phyloP scores from a whole-genome alignment of 805 yeast genomes.

The Yarrowia sp. region DNA sequence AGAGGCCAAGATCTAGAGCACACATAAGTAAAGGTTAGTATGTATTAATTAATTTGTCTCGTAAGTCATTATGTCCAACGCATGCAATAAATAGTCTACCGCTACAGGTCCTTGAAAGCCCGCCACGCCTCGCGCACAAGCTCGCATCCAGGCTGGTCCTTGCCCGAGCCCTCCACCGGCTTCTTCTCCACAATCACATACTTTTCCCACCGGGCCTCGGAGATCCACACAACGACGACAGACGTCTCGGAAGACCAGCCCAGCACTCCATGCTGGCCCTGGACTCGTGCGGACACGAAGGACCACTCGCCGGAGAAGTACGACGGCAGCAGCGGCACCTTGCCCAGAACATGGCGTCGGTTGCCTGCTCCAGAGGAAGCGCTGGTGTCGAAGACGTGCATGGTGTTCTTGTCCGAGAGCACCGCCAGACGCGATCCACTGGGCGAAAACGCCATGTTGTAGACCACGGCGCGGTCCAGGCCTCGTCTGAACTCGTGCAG shows the following conservation, averaged over 20 bases:
- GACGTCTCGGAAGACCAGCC: slow-evolving; percentile 81
- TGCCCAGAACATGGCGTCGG: slow-evolving; percentile 63
- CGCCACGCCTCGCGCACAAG: slow-evolving; percentile 73
- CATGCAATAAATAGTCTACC: slow-evolving; percentile 23
- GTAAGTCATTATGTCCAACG: not conserved
- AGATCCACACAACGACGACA: slow-evolving; percentile 69
- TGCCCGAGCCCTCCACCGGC: slow-evolving; percentile 32
- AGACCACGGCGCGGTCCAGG: slow-evolving; percentile 75
- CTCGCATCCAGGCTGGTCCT: slow-evolving; percentile 47
- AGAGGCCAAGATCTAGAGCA: slow-evolving; percentile 3
- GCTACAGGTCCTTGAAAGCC: slow-evolving; percentile 45
- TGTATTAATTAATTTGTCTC: not conserved
- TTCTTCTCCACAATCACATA: slow-evolving; percentile 63
- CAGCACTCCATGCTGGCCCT: slow-evolving; percentile 47
- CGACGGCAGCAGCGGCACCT: slow-evolving; percentile 62
- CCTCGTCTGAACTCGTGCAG: slow-evolving; percentile 89
- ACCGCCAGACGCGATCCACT: slow-evolving; percentile 76
- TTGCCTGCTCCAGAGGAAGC: slow-evolving; percentile 34
- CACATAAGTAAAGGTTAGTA: not conserved
- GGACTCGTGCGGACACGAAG: slow-evolving; percentile 66
- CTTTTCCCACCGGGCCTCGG: slow-evolving; percentile 76
- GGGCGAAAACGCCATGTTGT: slow-evolving; percentile 80
- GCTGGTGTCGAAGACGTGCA: slow-evolving; percentile 74
- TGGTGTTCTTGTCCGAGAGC: slow-evolving; percentile 81
- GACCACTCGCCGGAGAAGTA: slow-evolving; percentile 88